Evolutionary conservation across 495 filamentous ascomycete genomes (phyloP), one percentile per base, ranked within the genome.

Genomic region (Lentithecium fluviatile): DNA sequence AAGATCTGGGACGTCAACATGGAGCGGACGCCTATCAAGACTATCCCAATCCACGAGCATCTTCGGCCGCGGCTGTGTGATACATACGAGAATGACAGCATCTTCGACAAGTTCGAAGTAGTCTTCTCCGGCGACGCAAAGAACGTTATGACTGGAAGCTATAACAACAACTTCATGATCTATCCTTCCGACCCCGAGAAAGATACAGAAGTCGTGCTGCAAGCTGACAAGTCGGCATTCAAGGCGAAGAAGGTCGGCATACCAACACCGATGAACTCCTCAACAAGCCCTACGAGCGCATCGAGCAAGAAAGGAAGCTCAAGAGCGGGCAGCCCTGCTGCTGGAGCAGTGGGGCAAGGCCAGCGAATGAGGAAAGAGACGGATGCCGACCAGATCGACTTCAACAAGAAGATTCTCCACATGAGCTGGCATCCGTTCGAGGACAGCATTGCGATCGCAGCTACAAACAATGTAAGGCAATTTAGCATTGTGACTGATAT

Each of bases 131-230:
- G 94, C 15, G 94, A 97, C 74, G 91, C 91, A 8, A 93, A 95
- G 79, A 97, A 98, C 69, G 94, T 97, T 58, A 98, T 98, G 94
- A 98, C 94, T 6, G 94, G 94, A 66, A 95, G 90, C 72, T 98
- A 98, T 80, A 98, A 98, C 83, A 98, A 98, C 77, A 98, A 98
- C 77, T 98, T 98, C 80, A 98, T 98, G 94, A 98, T 98, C 68
- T 98, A 98, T 75, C 94, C 94, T 0, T 94, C 92, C 32, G 92
- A 97, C 66, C 89, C 91, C 6, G 87, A 90, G 62, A 92, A 93
- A 76, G 95, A 98, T 70, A 92, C 93, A 6, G 94, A 98, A 76
- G 91, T 98, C 45, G 94, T 98, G 45, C 76, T 98, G 57, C 94
- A 98, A 76, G 94, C 94, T 20, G 94, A 98, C 75, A 98, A 98